phyloP scores from a whole-genome alignment of 2,329 filamentous ascomycete genomes.

The Diaporthe ilicicola region DNA sequence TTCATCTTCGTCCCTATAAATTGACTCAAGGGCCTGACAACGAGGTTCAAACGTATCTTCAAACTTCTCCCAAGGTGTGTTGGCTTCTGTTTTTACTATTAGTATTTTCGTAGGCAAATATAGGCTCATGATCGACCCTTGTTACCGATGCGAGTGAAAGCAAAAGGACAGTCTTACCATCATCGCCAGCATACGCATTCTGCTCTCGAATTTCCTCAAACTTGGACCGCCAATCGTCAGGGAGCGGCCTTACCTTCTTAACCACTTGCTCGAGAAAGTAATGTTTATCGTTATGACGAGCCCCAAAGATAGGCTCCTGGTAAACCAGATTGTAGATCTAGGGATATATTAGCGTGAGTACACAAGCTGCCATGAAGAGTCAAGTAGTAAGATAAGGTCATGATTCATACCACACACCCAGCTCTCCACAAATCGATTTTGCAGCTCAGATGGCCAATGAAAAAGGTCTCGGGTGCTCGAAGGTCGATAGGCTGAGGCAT shows the following conservation, averaged over 20 bases:
- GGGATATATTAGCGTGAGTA: not conserved
- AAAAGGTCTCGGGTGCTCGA: not conserved
- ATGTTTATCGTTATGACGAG: not conserved
- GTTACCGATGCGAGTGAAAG: not conserved
- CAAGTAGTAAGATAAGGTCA: not conserved
- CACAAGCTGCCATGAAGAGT: too few relatives aligned
- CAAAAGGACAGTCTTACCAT: not conserved
- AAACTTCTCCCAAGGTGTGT: not conserved
- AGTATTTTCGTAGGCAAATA: not conserved
- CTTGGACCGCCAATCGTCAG: not conserved
- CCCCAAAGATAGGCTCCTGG: not conserved
- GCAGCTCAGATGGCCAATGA: not conserved
- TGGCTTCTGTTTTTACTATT: not conserved
- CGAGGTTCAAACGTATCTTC: not conserved
- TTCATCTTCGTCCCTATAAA: not conserved
- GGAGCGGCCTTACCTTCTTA: not conserved
- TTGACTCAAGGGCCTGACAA: not conserved
- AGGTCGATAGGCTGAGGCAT: not conserved
- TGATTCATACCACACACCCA: not conserved
- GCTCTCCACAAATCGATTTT: not conserved
- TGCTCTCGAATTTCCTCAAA: not conserved
- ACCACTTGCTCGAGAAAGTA: slow-evolving; percentile 1
- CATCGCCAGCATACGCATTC: not conserved
- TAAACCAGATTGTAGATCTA: not conserved
- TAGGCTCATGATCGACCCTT: not conserved